Conservation (phyloP, 768 basidiomycete genomes). For the Favolaschia claudopus region DNA sequence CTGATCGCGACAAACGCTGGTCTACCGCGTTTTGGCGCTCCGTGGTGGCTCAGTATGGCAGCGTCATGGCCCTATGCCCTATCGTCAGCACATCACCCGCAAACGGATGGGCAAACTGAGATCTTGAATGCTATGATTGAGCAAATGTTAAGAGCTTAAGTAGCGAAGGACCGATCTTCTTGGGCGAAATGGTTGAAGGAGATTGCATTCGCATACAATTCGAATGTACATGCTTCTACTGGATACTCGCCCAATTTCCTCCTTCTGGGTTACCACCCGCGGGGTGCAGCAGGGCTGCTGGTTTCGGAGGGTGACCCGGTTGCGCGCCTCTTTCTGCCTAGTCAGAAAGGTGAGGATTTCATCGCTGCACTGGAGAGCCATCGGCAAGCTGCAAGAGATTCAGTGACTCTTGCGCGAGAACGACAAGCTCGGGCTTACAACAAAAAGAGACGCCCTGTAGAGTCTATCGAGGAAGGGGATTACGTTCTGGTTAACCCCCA, state of each 20-base stretch:
- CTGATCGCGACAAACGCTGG: too few species aligned
- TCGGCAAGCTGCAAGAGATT: slow-evolving; percentile 8
- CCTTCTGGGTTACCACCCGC: slow-evolving; percentile 31
- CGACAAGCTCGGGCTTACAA: too few species aligned
- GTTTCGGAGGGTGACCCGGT: background rate
- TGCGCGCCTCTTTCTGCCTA: slow-evolving; percentile 3
- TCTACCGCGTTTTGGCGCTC: too few species aligned
- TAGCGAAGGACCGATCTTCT: slow-evolving; percentile 23
- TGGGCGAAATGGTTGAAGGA: slow-evolving; percentile 32
- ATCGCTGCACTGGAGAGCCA: background rate
- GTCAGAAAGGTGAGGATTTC: slow-evolving; percentile 8
- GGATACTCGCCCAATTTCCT: slow-evolving; percentile 30
- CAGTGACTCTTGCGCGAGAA: slow-evolving; percentile 19
- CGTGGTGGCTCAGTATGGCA: too few species aligned
- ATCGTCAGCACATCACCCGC: slow-evolving; percentile 45
- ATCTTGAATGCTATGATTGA: slow-evolving; percentile 34
- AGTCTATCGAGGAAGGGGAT: slow-evolving; percentile 17
- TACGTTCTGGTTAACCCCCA: slow-evolving; percentile 28
- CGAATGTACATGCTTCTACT: slow-evolving; percentile 28
- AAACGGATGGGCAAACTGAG: too few species aligned
- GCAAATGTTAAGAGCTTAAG: slow-evolving; percentile 32
- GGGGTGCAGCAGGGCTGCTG: background rate
- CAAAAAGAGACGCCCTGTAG: background rate
- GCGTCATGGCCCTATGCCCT: slow-evolving; percentile 17
- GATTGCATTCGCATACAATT: slow-evolving; percentile 37